phyloP scores from a whole-genome alignment of 148 eudicot genomes.

The Bassia scoparia region DNA sequence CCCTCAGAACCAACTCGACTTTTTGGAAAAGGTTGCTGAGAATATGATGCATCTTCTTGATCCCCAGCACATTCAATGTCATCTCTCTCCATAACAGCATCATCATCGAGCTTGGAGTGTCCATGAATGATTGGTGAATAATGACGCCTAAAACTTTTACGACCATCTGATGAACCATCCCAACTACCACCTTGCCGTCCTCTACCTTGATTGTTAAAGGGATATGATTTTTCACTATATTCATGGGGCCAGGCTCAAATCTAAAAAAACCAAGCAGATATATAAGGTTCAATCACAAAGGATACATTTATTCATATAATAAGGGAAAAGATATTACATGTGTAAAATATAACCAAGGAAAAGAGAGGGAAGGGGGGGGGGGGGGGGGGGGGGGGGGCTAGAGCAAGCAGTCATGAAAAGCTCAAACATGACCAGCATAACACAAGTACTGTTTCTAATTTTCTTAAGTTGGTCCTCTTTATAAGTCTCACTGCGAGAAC shows the following conservation, averaged over 20 bases:
- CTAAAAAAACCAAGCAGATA: constrained; percentile 25
- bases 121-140: constrained; percentile 33
- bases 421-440: not conserved
- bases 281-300: constrained; percentile 12
- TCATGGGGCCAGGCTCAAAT: constrained; percentile 29
- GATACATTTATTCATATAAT: not conserved
- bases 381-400: no score
- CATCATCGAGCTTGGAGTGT: constrained; percentile 18
- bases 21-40: constrained; percentile 21
- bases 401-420: not conserved
- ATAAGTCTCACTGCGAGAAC: constrained; percentile 21
- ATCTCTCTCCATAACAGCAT: constrained; percentile 22
- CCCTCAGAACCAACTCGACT: constrained; percentile 11
- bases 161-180: constrained; percentile 22
- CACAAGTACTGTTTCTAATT: constrained; percentile 32
- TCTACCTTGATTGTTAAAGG: constrained; percentile 29
- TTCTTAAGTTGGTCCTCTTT: constrained; percentile 24
- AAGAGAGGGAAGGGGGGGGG: not conserved
- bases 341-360: no score
- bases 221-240: constrained; percentile 29
- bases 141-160: constrained; percentile 32
- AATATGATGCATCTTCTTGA: constrained; percentile 25
- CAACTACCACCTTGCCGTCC: constrained; percentile 30
- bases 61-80: constrained; percentile 21
- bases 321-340: not conserved